Percentiles rank a stretch among this genome's conserved stretches.
phyloP scores from a whole-genome alignment of 176 grass and related monocot genomes.

The Ananas comosus region DNA sequence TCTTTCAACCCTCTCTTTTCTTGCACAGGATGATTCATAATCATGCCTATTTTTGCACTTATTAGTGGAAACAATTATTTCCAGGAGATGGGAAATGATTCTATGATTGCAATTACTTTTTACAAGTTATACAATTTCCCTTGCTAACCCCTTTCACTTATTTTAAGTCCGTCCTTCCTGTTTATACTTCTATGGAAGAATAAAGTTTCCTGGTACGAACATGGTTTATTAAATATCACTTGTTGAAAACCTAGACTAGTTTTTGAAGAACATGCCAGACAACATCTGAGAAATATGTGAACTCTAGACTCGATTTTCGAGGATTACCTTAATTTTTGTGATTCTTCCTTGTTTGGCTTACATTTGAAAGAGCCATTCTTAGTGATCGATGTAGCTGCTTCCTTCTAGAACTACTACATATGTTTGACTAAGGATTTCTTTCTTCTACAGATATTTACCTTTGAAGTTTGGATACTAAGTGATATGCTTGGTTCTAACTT shows the following conservation, averaged over 20 bases:
- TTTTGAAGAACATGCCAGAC: neutral
- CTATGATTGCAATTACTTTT: neutral
- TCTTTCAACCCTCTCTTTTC: neutral
- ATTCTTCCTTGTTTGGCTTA: neutral
- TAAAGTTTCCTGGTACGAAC: neutral
- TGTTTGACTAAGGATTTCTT: neutral
- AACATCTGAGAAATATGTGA: neutral
- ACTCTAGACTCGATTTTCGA: neutral
- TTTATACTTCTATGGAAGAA: neutral
- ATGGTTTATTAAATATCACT: neutral
- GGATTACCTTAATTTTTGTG: neutral
- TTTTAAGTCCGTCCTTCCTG: neutral
- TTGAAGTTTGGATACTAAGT: neutral
- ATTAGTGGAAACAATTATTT: slow-evolving; percentile 5
- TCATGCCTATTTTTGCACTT: neutral
- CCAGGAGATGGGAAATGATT: neutral
- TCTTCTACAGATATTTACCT: neutral
- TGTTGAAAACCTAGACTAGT: neutral
- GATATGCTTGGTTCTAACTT: too few species aligned
- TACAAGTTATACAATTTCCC: neutral
- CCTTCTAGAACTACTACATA: neutral
- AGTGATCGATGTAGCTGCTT: neutral
- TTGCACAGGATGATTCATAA: neutral
- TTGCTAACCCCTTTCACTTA: neutral
- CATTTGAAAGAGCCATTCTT: neutral